A percentile compares a stretch with the other conserved stretches of the same genome.
phyloP scores from a whole-genome alignment of 2,329 filamentous ascomycete genomes.

The Thermomyces lanuginosus region DNA sequence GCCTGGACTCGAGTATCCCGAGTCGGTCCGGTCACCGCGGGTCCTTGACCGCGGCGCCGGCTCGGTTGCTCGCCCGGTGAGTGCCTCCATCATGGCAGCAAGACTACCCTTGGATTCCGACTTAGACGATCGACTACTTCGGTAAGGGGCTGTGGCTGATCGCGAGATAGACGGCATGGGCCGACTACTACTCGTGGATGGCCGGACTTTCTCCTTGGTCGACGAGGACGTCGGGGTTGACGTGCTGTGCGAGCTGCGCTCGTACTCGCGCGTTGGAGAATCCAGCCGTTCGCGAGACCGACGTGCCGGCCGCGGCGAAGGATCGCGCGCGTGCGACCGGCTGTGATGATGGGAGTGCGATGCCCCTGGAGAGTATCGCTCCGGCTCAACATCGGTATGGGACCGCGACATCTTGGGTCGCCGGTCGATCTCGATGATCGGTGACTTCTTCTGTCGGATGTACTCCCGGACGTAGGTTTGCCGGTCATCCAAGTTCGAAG shows the following conservation, averaged over 20 bases:
- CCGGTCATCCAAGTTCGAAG: conserved; percentile 19
- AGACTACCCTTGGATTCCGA: conserved; percentile 18
- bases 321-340: conserved; percentile 14
- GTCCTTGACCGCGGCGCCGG: conserved; percentile 21
- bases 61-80: too few species aligned
- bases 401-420: conserved; percentile 18
- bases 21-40: conserved; percentile 25
- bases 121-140: conserved; percentile 31
- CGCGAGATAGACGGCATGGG: too few species aligned
- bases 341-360: conserved; percentile 16
- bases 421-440: conserved; percentile 12
- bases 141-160: conserved; percentile 15
- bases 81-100: conserved; percentile 1
- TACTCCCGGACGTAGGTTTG: conserved; percentile 21
- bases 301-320: conserved; percentile 14
- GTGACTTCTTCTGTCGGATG: conserved; percentile 17
- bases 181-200: too few species aligned
- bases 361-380: conserved; percentile 15
- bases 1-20: conserved; percentile 30
- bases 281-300: conserved; percentile 18
- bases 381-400: conserved; percentile 12
- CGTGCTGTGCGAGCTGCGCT: conserved; percentile 19
- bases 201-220: too few species aligned
- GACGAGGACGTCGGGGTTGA: conserved; percentile 19
- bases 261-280: conserved; percentile 9